Conservation (phyloP, 768 basidiomycete genomes). For the Mycena albidolilacea region DNA sequence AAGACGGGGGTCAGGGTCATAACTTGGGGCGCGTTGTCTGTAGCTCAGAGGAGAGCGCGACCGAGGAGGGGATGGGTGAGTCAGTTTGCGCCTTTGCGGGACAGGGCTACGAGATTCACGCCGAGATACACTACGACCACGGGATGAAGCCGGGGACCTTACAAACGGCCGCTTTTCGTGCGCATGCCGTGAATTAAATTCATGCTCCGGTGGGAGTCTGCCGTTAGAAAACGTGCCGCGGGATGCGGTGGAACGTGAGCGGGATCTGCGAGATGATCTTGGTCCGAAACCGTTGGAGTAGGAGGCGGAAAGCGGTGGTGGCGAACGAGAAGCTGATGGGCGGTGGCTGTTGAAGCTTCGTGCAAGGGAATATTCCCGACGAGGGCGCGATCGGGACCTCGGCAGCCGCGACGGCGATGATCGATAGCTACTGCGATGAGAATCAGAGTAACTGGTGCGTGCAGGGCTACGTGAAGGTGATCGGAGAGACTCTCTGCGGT, state of each 20-base stretch:
- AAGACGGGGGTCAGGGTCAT: neutral
- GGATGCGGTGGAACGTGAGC: constrained; percentile 19
- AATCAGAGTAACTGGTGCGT: constrained; percentile 17
- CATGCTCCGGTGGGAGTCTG: neutral
- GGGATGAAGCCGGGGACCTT: constrained; percentile 26
- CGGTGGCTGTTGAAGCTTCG: constrained; percentile 24
- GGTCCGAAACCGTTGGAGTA: constrained; percentile 18
- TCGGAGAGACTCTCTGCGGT: constrained; percentile 14
- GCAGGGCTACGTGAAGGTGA: constrained; percentile 21
- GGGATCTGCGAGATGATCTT: constrained; percentile 8
- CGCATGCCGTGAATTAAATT: constrained; percentile 25
- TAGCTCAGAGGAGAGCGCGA: neutral
- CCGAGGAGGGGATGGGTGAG: constrained; percentile 15
- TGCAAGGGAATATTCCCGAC: constrained; percentile 7
- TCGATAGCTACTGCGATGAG: constrained; percentile 3
- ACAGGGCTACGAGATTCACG: constrained; percentile 27
- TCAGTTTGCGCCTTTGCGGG: constrained; percentile 26
- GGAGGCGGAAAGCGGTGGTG: constrained; percentile 22
- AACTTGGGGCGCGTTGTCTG: constrained; percentile 6
- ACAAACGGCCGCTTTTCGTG: constrained; percentile 26
- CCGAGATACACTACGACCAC: constrained; percentile 12
- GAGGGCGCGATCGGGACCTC: constrained; percentile 13
- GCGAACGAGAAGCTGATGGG: constrained; percentile 18
- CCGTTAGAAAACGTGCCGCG: constrained; percentile 19
- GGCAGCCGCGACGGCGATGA: neutral